These are phyloP conservation scores for Osmanthus fragrans DNA, from an alignment of 257 asterid species.

Conservation along the genomic window DNA sequence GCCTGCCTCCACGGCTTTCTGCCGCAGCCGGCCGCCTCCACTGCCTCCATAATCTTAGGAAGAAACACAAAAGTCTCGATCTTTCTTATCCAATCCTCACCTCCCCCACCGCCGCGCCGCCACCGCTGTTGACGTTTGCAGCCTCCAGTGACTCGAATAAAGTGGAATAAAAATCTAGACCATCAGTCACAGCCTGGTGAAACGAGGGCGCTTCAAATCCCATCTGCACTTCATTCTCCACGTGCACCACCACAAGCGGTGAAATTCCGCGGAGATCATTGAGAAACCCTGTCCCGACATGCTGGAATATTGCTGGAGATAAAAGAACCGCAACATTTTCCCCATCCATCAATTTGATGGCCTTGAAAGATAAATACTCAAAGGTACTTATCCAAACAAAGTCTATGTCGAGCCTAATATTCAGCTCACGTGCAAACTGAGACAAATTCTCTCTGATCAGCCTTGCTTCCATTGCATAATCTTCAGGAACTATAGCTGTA, in stretches of 20 bases:
- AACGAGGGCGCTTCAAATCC: conserved; percentile 60
- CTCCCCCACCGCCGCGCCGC: conserved; percentile 18
- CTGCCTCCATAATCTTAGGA: conserved; percentile 70
- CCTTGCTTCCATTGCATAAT: conserved; percentile 61
- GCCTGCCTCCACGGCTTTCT: conserved; percentile 76
- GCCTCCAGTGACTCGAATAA: conserved; percentile 83
- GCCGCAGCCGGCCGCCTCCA: conserved; percentile 61
- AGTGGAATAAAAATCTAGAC: conserved; percentile 86
- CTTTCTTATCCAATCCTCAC: conserved; percentile 56
- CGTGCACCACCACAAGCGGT: conserved; percentile 87
- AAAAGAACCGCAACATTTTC: conserved; percentile 65
- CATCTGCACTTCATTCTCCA: conserved; percentile 68
- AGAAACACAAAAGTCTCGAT: conserved; percentile 75
- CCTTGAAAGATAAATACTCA: conserved; percentile 61
- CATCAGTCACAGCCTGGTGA: conserved; percentile 71
- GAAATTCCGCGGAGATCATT: conserved; percentile 62
- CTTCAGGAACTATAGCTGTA: conserved; percentile 64
- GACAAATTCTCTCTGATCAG: conserved; percentile 60
- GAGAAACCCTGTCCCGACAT: conserved; percentile 33
- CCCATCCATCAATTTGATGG: conserved; percentile 73
- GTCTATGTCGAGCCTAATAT: conserved; percentile 63
- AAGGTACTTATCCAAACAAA: conserved; percentile 55
- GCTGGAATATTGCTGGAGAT: conserved; percentile 52
- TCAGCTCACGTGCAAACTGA: conserved; percentile 74
- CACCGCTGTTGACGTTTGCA: conserved; percentile 38